Conservation (phyloP, 1,284 basidiomycete species). For the Trichosporon sp. region DNA sequence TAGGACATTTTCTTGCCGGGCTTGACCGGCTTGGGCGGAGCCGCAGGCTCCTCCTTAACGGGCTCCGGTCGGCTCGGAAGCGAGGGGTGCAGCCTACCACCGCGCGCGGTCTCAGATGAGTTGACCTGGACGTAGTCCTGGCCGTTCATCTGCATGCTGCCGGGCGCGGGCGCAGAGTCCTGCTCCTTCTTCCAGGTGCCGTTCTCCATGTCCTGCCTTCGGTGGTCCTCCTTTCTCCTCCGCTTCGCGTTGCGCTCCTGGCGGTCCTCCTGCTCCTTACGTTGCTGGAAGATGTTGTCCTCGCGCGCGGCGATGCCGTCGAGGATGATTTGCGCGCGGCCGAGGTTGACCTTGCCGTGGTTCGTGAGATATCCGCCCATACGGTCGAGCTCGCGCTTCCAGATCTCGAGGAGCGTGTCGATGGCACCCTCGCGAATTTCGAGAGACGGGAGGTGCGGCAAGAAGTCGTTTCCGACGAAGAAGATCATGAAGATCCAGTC, state of each 20-base stretch:
- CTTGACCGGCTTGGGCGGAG: neutral
- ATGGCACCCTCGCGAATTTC: slow-evolving; percentile 99
- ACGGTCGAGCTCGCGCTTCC: slow-evolving; percentile 83
- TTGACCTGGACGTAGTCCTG: slow-evolving; percentile 48
- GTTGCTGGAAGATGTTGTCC: slow-evolving; percentile 88
- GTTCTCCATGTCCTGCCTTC: slow-evolving; percentile 51
- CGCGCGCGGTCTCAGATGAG: slow-evolving; percentile 30
- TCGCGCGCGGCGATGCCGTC: slow-evolving; percentile 88
- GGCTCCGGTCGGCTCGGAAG: slow-evolving; percentile 62
- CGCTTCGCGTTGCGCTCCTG: slow-evolving; percentile 86
- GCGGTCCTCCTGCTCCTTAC: slow-evolving; percentile 90
- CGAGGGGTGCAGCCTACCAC: slow-evolving; percentile 49
- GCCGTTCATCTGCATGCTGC: slow-evolving; percentile 49
- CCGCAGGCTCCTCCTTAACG: slow-evolving; percentile 53
- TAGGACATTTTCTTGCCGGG: slow-evolving; percentile 30
- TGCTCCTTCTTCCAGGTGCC: neutral
- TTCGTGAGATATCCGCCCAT: slow-evolving; percentile 98
- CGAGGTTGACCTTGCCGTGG: slow-evolving; percentile 82
- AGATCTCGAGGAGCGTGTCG: slow-evolving; percentile 90
- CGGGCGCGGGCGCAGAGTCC: slow-evolving; percentile 6
- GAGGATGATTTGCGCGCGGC: slow-evolving; percentile 86
- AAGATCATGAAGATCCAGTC: slow-evolving; percentile 99
- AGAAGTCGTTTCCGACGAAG: slow-evolving; percentile 99
- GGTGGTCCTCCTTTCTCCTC: slow-evolving; percentile 70
- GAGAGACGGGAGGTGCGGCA: slow-evolving; percentile 94